Evolutionary conservation across 345 rosid species (phyloP).

Genomic region (Aegle marmelos): DNA sequence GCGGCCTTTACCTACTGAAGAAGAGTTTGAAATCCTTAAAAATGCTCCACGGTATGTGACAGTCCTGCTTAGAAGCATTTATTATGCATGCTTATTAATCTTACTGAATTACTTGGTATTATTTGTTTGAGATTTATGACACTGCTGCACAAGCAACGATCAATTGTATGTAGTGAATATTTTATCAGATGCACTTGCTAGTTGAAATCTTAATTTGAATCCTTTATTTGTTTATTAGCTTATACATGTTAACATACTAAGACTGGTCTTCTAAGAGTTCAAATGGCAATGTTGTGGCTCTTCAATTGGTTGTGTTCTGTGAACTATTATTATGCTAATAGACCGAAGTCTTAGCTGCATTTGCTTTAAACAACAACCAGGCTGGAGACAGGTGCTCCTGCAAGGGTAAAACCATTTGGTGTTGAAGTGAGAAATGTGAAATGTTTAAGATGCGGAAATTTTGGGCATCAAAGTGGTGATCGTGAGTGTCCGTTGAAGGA

Average conservation of each 20-base stretch:
- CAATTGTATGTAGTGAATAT: not conserved
- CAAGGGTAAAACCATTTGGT: conserved; percentile 86
- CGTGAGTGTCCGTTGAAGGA: conserved; percentile 97
- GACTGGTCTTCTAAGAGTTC: not conserved
- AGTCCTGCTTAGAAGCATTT: not conserved
- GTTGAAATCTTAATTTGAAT: not conserved
- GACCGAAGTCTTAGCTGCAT: not conserved
- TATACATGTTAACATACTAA: not conserved
- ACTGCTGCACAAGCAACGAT: not conserved
- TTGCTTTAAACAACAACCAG: conserved; percentile 34
- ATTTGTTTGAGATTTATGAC: not conserved
- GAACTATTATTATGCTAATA: not conserved
- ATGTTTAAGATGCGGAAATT: conserved; percentile 88
- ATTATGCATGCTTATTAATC: not conserved
- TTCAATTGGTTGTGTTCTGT: not conserved
- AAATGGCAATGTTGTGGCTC: not conserved
- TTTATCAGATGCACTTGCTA: not conserved
- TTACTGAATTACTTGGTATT: not conserved
- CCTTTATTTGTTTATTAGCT: not conserved
- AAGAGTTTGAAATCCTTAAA: conserved; percentile 78
- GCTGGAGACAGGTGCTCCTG: conserved; percentile 82
- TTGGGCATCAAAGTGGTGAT: conserved; percentile 97
- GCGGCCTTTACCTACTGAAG: conserved; percentile 92
- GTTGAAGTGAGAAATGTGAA: conserved; percentile 88
- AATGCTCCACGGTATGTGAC: conserved; percentile 76